Evolutionary conservation across 2,329 filamentous ascomycete species (phyloP), one percentile per base, ranked within the genome.

Genomic region (Pseudogymnoascus sp.): DNA sequence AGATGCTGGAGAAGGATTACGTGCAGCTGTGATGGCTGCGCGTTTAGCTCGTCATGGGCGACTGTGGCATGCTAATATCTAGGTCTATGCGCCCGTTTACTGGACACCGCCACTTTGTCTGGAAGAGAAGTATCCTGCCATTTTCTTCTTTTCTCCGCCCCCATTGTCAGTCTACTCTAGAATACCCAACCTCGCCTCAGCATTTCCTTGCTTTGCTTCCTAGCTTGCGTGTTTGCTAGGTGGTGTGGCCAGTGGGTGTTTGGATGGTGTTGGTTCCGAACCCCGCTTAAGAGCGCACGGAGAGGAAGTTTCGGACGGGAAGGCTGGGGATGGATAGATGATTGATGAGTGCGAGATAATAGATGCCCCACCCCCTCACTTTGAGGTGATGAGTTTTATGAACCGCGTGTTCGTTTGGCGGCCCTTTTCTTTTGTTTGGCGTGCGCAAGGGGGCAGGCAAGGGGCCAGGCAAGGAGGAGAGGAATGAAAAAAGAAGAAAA

Each of bases 1-100:
- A 84, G 66, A 82, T 86, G 63, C 78, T 81, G 68, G 79, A 84
- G 69, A 81, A 82, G 73, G 85, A 88, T 72, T 89, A 81, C 70
- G 83, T 89, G 72, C 75, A 77, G 61, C 75, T 82, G 63, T 77
- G 72, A 75, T 76, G 66, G 66, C 61, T 26, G 22, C 59, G n/a
- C 26, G 11, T 61, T 26, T n/a, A 22, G 38, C 46, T 53, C 24
- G 14, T 22, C 50, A 56, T 31, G 7, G 46, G 46, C 26, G 5
- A 53, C 28, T 56, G 10, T 56, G 50, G 50, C 50, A 56, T 56
- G 28, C 50, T 56, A 56, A 56, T 33, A 12, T 56, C 10, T 56
- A 56, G 50, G 28, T 56, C 50, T 56, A 33, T 5, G n/a, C 28
- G 6, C 28, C 50, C 16, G n/a, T 33, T 41, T 22, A 56, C 26